A percentile compares a stretch with the other conserved stretches of the same genome.
phyloP scores from a whole-genome alignment of 257 asterid species.

The Ocimum tenuiflorum region DNA sequence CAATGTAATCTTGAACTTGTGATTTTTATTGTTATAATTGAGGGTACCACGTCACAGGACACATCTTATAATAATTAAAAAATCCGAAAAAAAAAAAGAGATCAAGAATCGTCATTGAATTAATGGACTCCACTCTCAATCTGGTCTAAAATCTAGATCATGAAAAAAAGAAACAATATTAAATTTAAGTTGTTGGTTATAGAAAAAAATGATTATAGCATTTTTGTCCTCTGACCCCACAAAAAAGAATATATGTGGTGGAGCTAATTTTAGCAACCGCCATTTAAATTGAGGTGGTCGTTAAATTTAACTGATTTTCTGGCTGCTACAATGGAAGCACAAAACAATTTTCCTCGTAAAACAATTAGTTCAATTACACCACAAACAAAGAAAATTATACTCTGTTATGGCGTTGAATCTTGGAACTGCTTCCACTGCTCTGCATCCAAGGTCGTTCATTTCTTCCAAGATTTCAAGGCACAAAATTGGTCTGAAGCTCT shows the following conservation, averaged over 20 bases:
- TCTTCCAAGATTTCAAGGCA: slow-evolving; percentile 30
- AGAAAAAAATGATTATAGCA: too few species aligned
- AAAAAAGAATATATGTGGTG: slow-evolving; percentile 39
- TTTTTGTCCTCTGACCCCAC: slow-evolving; percentile 29
- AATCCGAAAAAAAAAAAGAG: too few species aligned
- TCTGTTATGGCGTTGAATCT: slow-evolving; percentile 56
- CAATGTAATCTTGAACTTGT: too few species aligned
- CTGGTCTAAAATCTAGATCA: too few species aligned
- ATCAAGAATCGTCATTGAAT: too few species aligned
- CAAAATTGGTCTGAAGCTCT: slow-evolving; percentile 25
- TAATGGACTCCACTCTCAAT: too few species aligned
- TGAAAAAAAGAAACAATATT: too few species aligned
- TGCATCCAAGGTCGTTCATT: slow-evolving; percentile 32
- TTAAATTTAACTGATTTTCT: slow-evolving; percentile 14
- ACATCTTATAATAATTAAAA: too few species aligned
- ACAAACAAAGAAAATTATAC: neutral
- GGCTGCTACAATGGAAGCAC: slow-evolving; percentile 21
- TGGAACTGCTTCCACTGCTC: slow-evolving; percentile 36
- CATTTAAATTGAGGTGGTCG: slow-evolving; percentile 39
- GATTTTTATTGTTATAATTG: too few species aligned
- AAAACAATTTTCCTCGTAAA: slow-evolving; percentile 5
- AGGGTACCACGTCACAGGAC: too few species aligned
- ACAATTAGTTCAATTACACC: neutral
- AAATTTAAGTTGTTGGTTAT: too few species aligned
- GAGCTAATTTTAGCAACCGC: slow-evolving; percentile 34